Evolutionary conservation across 2,329 filamentous ascomycete genomes (phyloP), one percentile per base, ranked within the genome.

Genomic region (Pseudodiploospora longispora): DNA sequence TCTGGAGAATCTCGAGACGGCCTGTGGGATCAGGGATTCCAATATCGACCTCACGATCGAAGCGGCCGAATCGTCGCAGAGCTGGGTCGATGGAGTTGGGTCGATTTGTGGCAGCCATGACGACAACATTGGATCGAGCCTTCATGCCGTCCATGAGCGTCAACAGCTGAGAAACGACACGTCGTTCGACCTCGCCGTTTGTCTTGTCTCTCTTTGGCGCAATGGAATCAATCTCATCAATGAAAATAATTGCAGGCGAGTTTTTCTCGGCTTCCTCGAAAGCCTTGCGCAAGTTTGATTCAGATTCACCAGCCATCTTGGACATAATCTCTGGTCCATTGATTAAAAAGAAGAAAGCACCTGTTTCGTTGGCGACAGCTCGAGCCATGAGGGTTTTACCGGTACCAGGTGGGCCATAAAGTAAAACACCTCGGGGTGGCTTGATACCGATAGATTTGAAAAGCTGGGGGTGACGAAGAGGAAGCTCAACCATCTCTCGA

Each of bases 371-470:
- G 69, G 93, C 93, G 45, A 98, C 93, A 52, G 93, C 93, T 69
- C 93, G 87, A 61, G 93, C 93, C 93, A 97, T 97, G 56, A 98
- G 74, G 33, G 93, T 98, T 79, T 98, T 98, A 84, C 93, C 93
- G 52, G 93, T 97, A 86, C 93, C 93, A 8, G 93, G 93, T 60
- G 93, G 93, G 53, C 93, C 93, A 66, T 86, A 91, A 62, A 98
- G 88, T 63, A 98, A 80, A 61, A 97, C 95, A 82, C 93, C 93
- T 61, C 93, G 89, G 38, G 93, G 93, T 44, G 93, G 93, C 80
- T 98, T 98, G 75, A 98, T 96, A 81, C 93, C 93, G 62, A 98
- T 97, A 35, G 91, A 97, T 78, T 97, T 98, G 85, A 98, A 98
- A 41, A 98, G 85, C 69, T 97, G 93, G 49, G 93, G 93, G 70